phyloP scores from a whole-genome alignment of 139 green algal species.

The Chlamydomonas sp. region DNA sequence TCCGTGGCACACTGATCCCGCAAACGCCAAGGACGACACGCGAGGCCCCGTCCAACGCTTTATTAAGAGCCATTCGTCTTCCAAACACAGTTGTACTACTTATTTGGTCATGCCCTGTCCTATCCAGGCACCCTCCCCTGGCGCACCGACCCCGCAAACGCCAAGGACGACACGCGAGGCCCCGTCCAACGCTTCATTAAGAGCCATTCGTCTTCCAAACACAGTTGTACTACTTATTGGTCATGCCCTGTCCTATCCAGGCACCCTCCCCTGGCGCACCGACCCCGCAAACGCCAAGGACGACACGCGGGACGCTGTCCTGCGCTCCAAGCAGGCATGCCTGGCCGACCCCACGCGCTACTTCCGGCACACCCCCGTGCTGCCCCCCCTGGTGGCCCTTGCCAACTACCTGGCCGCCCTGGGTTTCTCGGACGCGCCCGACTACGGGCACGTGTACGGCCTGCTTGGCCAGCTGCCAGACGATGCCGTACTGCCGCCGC shows the following conservation, averaged over 20 bases:
- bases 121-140: too few relatives aligned
- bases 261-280: conserved; percentile 37
- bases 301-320: conserved; percentile 22
- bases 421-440: conserved; percentile 35
- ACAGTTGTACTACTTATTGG: background rate
- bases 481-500: background rate
- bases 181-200: conserved; percentile 1
- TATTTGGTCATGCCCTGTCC: too few relatives aligned
- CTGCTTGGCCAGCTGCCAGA: conserved; percentile 44
- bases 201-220: background rate
- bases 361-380: background rate
- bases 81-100: too few relatives aligned
- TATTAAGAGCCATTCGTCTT: too few relatives aligned
- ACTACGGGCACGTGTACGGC: conserved; percentile 31
- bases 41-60: too few relatives aligned
- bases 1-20: too few relatives aligned
- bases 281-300: conserved; percentile 9
- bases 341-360: conserved; percentile 7
- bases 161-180: conserved; percentile 19
- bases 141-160: conserved; percentile 13
- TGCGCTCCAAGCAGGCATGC: conserved; percentile 22
- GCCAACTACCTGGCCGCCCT: conserved; percentile 38
- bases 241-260: background rate
- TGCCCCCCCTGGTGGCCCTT: conserved; percentile 10
- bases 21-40: too few relatives aligned